Base-by-base conservation (phyloP, 345 rosid genomes). In the Citrus mangshanensis region DNA sequence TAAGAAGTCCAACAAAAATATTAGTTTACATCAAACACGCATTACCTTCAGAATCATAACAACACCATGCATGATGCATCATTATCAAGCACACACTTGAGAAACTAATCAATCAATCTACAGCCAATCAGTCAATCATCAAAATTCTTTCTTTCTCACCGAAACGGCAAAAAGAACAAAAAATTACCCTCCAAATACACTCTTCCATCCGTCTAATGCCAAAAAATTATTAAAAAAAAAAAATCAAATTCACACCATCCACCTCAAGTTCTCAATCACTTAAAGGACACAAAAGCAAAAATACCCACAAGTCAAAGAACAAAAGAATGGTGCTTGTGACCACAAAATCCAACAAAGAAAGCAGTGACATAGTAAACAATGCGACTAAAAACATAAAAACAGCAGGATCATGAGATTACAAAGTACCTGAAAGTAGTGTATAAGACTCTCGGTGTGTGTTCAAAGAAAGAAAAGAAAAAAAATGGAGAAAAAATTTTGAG, bases 391-490 rank as follows among this genome's bases (percentile, higher is more conserved):
- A 24, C 19, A 56, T 51, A 24, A 30, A 14, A 24, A 10, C 7
- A 21, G 49, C 9, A 54, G 56, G 55, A 27, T 24, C 35, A 38
- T 21, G 40, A 56, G n/a, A 8, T 32, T 10, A 42, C 42, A 74
- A 65, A 51, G 74, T 74, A 80, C 88, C 85, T 80, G 76, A 80
- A 64, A 60, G 21, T 60, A 42, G 62, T 24, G 16, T 59, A 38
- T 12, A 74, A 60, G 64, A 70, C 46, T 55, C 34, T 9, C 30
- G 30, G 40, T 14, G 51, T n/a, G 30, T 12, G 25, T 9, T 10
- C 6, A 2, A 10, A 16, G 30, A 28, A 67, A 35, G 5, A 6
- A 30, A 6, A 10, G 19, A 67, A 67, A 7, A 6, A 30, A 19
- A 68, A 22, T 69, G 37, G 21, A 59, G 25, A 72, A 10, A 4